Evolutionary conservation across 1,284 basidiomycete genomes (phyloP).

Genomic region (Cryptococcus hybrid): DNA sequence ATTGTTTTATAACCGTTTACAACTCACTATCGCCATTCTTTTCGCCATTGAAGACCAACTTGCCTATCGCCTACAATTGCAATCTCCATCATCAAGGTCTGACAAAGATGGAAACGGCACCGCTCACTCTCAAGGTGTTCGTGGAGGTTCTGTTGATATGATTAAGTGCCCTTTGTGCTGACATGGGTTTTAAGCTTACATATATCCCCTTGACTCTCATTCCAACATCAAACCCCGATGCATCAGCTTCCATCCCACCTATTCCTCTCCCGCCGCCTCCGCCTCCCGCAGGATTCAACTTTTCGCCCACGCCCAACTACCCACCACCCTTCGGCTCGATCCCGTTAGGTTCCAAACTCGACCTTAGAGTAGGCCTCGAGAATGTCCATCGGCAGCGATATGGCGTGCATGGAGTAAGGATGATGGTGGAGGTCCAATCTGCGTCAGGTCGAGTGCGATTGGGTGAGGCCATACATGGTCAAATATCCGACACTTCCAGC

Average conservation of each 20-base stretch:
- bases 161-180: not conserved
- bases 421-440: conserved; percentile 45
- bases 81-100: too few relatives aligned
- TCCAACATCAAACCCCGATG: conserved; percentile 2
- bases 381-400: conserved; percentile 18
- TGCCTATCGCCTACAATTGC: too few relatives aligned
- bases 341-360: conserved; percentile 36
- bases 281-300: conserved; percentile 18
- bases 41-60: too few relatives aligned
- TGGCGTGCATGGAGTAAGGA: conserved; percentile 35
- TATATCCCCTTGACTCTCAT: conserved; percentile 11
- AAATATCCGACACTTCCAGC: not conserved
- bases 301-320: conserved; percentile 41
- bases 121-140: conserved; percentile 29
- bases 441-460: conserved; percentile 32
- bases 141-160: too few relatives aligned
- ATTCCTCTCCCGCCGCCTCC: conserved; percentile 10
- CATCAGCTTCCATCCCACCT: conserved; percentile 11
- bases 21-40: too few relatives aligned
- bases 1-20: too few relatives aligned
- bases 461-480: conserved; percentile 39
- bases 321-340: conserved; percentile 33
- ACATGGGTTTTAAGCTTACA: not conserved
- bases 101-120: conserved; percentile 23
- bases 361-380: conserved; percentile 22